Conservation (phyloP, 257 asterid genomes). For the Asclepias syriaca region DNA sequence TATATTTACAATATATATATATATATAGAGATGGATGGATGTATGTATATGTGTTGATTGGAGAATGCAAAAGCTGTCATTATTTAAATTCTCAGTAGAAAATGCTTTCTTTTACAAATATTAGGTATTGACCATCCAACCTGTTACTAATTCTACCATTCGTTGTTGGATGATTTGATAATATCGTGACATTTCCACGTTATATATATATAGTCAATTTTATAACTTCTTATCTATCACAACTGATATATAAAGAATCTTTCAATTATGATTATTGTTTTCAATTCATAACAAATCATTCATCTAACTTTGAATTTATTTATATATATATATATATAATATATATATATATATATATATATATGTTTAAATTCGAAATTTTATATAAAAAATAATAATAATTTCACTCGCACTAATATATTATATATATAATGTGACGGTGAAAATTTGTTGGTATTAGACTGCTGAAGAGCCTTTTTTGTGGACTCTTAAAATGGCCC, state of each 20-base stretch:
- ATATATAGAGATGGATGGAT: too few relatives aligned
- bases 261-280: background rate
- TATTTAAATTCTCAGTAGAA: background rate
- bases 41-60: too few relatives aligned
- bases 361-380: too few relatives aligned
- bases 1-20: too few relatives aligned
- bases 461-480: background rate
- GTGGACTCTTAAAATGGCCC: slow-evolving; percentile 11
- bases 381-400: too few relatives aligned
- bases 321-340: too few relatives aligned
- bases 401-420: too few relatives aligned
- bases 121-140: background rate
- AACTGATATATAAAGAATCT: background rate
- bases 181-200: background rate
- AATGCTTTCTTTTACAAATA: too few relatives aligned
- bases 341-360: too few relatives aligned
- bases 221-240: background rate
- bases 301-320: too few relatives aligned
- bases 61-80: too few relatives aligned
- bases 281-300: too few relatives aligned
- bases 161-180: background rate
- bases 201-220: background rate
- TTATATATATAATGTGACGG: background rate
- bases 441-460: background rate
- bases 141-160: background rate